These are phyloP conservation scores for Bretschneidera sinensis DNA, from an alignment of 345 rosid genomes.

Conservation along the genomic window DNA sequence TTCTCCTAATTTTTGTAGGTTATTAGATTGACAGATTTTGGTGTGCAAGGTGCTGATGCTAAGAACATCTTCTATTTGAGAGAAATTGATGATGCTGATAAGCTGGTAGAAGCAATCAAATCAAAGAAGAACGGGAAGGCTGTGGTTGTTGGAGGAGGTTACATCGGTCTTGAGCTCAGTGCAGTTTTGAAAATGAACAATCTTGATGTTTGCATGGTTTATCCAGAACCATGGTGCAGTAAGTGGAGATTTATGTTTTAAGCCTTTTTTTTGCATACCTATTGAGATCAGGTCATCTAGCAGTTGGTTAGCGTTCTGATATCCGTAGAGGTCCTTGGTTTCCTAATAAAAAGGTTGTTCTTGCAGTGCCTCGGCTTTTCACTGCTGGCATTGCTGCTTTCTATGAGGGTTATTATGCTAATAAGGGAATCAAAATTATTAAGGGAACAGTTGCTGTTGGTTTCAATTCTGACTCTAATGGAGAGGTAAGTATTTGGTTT, in stretches of 20 bases:
- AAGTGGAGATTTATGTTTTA: conserved; percentile 41
- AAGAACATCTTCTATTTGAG: conserved; percentile 86
- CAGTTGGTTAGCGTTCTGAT: too few species aligned
- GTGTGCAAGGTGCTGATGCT: conserved; percentile 88
- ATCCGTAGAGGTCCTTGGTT: too few species aligned
- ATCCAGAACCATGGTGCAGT: conserved; percentile 99
- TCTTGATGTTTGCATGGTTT: conserved; percentile 88
- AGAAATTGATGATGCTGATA: conserved; percentile 87
- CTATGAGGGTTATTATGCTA: conserved; percentile 85
- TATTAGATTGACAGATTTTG: conserved; percentile 75
- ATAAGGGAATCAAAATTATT: conserved; percentile 76
- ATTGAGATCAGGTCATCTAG: background rate
- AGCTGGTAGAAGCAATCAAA: conserved; percentile 68
- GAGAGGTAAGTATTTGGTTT: conserved; percentile 53
- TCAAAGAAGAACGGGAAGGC: conserved; percentile 86
- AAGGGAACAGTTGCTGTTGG: conserved; percentile 98
- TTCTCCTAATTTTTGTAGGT: conserved; percentile 44
- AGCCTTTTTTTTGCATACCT: background rate
- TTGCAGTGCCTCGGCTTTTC: conserved; percentile 97
- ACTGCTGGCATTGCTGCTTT: conserved; percentile 87
- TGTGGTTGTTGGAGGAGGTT: conserved; percentile 95
- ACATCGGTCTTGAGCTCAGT: conserved; percentile 94
- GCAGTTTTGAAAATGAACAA: conserved; percentile 71
- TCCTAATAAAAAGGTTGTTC: conserved; percentile 13
- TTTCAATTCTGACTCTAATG: conserved; percentile 64